Evolutionary conservation across 345 rosid genomes (phyloP), one percentile per base, ranked within the genome.

Genomic region (Citrus inodora): DNA sequence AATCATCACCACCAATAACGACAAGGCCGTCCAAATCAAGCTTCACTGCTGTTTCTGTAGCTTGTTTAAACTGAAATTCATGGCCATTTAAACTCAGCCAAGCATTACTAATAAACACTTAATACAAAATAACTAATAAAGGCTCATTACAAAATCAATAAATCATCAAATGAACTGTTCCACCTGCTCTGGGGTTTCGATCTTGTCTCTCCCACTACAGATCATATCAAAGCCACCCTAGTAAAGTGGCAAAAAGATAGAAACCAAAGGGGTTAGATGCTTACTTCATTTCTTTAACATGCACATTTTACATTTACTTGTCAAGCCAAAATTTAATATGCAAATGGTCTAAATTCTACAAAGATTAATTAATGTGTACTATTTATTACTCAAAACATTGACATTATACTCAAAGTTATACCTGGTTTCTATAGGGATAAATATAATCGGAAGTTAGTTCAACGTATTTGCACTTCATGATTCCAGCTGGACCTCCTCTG

Each of bases 181-280:
- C 70, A 93, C 99, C 94, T 96, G 99, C 80, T 93, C 97, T 76
- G 98, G 99, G 25, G 97, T 90, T 88, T 97, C 98, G 81, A 94
- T 97, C 86, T 97, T 97, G 91, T 97, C 99, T 82, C 98, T 93
- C 65, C 98, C 98, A 90, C 99, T 97, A 88, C 97, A 90, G 59
- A 97, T 94, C 98, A 97, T 97, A 82, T 97, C 99, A 75, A 97
- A 97, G 71, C 99, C 99, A 86, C 99, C 98, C 99, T 96, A 86
- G 60, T 59, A 48, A 79, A 30, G 75, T 4, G 8, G 2, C 70
- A 62, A 70, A 37, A 67, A 8, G 27, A 7, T 14, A 73, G 7
- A 68, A 46, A 74, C 6, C 7, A 27, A 66, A 68, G 60, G 24
- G 76, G 58, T 38, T 24, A 24, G 61, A 76, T 66, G 32, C 77